phyloP scores from a whole-genome alignment of 345 rosid species.

The Fremontodendron californicum region DNA sequence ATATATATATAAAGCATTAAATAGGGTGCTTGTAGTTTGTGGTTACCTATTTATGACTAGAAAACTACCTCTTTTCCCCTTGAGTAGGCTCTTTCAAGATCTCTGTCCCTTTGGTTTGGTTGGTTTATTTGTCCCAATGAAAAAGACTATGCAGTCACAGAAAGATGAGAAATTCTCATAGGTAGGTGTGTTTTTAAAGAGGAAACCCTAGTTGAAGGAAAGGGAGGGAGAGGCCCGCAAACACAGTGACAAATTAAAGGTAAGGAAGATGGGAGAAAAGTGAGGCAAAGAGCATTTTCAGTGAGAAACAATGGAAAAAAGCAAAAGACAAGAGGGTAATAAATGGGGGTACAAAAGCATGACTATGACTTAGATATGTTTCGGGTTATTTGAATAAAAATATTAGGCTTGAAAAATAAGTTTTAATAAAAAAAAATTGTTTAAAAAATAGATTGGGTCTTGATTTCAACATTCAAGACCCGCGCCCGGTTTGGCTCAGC shows the following conservation, averaged over 20 bases:
- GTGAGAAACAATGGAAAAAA: neutral
- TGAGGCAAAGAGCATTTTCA: conserved; percentile 20
- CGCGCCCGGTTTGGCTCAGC: too few relatives aligned
- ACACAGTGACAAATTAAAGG: conserved; percentile 17
- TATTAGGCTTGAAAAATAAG: too few relatives aligned
- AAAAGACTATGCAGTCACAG: conserved; percentile 16
- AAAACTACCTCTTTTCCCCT: neutral
- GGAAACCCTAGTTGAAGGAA: conserved; percentile 15
- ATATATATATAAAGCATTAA: neutral
- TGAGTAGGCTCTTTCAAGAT: conserved; percentile 9
- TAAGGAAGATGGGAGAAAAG: neutral
- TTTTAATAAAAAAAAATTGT: too few relatives aligned
- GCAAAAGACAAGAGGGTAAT: neutral
- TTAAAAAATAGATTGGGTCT: too few relatives aligned
- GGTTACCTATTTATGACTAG: neutral
- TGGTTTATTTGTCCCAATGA: conserved; percentile 1
- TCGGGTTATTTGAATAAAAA: too few relatives aligned
- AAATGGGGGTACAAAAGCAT: conserved; percentile 5
- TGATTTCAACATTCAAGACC: too few relatives aligned
- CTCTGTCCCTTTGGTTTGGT: neutral
- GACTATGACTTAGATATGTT: too few relatives aligned
- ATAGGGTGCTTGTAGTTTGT: neutral
- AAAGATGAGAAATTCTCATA: neutral
- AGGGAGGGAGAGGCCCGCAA: conserved; percentile 4
- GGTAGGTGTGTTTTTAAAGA: neutral